phyloP scores from a whole-genome alignment of 2,329 filamentous ascomycete species.

The Claviceps digitariae region DNA sequence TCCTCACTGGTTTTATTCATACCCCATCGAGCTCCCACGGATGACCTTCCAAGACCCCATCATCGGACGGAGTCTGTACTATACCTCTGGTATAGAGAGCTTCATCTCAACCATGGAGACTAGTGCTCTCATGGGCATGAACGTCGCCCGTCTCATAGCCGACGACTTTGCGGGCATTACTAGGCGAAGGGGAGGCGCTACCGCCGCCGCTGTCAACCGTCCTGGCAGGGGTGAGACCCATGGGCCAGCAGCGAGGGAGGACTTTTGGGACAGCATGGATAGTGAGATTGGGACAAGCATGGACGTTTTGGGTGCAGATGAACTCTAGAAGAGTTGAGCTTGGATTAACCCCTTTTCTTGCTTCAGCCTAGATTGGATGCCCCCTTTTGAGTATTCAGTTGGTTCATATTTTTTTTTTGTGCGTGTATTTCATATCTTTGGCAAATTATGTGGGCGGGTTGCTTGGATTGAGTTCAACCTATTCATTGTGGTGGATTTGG shows the following conservation, averaged over 20 bases:
- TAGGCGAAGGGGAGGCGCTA: background rate
- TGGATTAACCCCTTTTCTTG: background rate
- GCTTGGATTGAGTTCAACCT: background rate
- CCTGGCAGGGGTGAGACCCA: background rate
- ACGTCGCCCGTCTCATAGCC: constrained; percentile 59
- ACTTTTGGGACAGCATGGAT: constrained; percentile 10
- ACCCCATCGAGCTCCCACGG: constrained; percentile 72
- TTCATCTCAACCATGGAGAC: constrained; percentile 99
- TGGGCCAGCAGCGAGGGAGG: background rate
- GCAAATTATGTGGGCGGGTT: background rate
- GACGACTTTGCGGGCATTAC: constrained; percentile 35
- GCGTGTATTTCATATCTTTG: background rate
- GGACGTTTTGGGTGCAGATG: constrained; percentile 5
- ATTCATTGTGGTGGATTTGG: background rate
- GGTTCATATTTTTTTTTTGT: background rate
- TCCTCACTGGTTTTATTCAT: constrained; percentile 67
- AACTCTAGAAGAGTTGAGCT: constrained; percentile 8
- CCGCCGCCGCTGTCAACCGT: background rate
- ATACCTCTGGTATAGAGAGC: constrained; percentile 68
- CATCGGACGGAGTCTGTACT: constrained; percentile 54
- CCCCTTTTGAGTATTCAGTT: background rate
- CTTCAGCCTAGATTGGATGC: too few relatives aligned
- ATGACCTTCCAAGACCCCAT: constrained; percentile 75
- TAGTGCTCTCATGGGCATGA: constrained; percentile 79
- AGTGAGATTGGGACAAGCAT: constrained; percentile 8